Percentiles rank a stretch among this genome's conserved stretches.
These are phyloP conservation scores for Taphrina betulina DNA, from an alignment of 1,139 yeast genomes.

Conservation along the genomic window DNA sequence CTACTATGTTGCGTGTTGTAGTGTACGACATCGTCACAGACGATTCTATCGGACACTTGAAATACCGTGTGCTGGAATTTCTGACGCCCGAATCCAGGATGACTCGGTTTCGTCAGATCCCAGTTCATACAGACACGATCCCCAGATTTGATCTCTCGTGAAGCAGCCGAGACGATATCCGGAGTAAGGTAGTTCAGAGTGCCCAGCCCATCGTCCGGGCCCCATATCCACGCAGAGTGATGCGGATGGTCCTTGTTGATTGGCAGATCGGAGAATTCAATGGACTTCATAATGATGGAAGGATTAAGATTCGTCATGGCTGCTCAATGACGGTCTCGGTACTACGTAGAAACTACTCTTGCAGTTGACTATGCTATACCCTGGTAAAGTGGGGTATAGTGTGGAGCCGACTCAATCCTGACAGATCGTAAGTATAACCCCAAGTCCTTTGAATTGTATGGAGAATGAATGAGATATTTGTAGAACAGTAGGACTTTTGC, in stretches of 20 bases:
- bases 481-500: no score
- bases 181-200: conserved; percentile 33
- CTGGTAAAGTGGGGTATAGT: no score
- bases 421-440: no score
- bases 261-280: conserved; percentile 32
- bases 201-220: conserved; percentile 35
- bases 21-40: conserved; percentile 41
- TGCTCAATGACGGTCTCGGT: no score
- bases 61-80: conserved; percentile 19
- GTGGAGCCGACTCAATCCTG: no score
- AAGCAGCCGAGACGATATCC: conserved; percentile 22
- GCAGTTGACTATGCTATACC: no score
- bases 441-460: no score
- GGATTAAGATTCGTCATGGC: conserved; percentile 4
- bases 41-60: conserved; percentile 14
- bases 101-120: conserved; percentile 21
- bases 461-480: no score
- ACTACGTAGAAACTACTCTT: no score
- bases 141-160: conserved; percentile 25
- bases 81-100: conserved; percentile 24
- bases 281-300: neutral
- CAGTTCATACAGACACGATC: conserved; percentile 33
- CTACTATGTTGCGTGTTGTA: conserved; percentile 44
- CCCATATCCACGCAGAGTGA: conserved; percentile 35
- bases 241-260: conserved; percentile 32